phyloP scores from a whole-genome alignment of 768 basidiomycete species.

The Ramaria sp. region DNA sequence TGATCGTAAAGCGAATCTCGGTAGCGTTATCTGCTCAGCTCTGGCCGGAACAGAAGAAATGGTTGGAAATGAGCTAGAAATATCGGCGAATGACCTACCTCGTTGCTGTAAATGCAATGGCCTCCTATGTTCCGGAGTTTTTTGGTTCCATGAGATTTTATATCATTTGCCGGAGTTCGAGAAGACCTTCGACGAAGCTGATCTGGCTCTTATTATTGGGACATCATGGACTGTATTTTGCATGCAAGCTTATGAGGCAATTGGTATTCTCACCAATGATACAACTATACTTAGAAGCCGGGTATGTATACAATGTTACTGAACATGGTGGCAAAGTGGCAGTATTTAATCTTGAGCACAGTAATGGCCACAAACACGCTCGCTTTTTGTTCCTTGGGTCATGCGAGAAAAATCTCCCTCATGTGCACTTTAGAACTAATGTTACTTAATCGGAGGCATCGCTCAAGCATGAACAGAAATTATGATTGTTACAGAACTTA shows the following conservation, averaged over 20 bases:
- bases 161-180: conserved; percentile 29
- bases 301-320: conserved; percentile 24
- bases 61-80: conserved; percentile 26
- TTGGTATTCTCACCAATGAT: not conserved
- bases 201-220: conserved; percentile 43
- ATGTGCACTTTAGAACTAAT: conserved; percentile 12
- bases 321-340: conserved; percentile 27
- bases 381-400: conserved; percentile 42
- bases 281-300: conserved; percentile 36
- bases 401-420: conserved; percentile 35
- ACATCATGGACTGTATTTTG: conserved; percentile 38
- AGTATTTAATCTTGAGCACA: conserved; percentile 29
- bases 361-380: conserved; percentile 27
- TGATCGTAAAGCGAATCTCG: conserved; percentile 25
- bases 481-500: too few relatives aligned
- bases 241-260: not conserved
- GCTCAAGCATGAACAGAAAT: not conserved
- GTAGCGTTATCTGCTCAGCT: conserved; percentile 34
- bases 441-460: not conserved
- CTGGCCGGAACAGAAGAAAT: conserved; percentile 33
- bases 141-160: conserved; percentile 47
- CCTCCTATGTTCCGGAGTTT: conserved; percentile 40
- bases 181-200: conserved; percentile 30
- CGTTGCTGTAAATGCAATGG: conserved; percentile 31
- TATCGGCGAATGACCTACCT: conserved; percentile 30